A percentile compares a stretch with the other conserved stretches of the same genome.
phyloP scores from a whole-genome alignment of 441 rosid genomes.

The Omphalea diandra region DNA sequence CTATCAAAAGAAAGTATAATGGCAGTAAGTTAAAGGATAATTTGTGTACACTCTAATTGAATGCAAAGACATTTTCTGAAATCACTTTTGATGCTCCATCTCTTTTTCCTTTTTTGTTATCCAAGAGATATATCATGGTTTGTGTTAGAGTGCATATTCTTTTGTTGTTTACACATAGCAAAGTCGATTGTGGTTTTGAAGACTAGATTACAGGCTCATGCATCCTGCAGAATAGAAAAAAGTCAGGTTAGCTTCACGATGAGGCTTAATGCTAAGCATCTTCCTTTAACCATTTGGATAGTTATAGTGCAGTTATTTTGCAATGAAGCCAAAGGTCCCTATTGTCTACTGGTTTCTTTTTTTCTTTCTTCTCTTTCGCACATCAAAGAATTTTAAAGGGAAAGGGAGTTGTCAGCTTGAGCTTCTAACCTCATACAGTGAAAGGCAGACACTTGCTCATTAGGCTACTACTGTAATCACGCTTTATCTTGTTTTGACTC shows the following conservation, averaged over 20 bases:
- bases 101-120: background rate
- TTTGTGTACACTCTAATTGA: background rate
- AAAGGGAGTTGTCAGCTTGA: no score
- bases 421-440: no score
- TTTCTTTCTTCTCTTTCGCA: no score
- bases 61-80: background rate
- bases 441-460: no score
- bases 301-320: background rate
- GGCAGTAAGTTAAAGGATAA: slow-evolving; percentile 56
- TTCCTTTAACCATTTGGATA: background rate
- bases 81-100: background rate
- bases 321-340: background rate
- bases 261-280: background rate
- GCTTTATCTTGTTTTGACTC: no score
- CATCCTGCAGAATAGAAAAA: background rate
- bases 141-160: background rate
- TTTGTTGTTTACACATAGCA: background rate
- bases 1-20: slow-evolving; percentile 74
- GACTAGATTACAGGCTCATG: background rate
- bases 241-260: background rate
- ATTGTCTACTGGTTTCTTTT: background rate
- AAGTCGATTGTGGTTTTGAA: background rate
- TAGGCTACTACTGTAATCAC: no score
- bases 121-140: background rate
- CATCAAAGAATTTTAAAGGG: no score